A percentile compares a stretch with the other conserved stretches of the same genome.
These are phyloP conservation scores for Ceratopteris richardii DNA, from an alignment of 75 land plant species.

Conservation along the genomic window DNA sequence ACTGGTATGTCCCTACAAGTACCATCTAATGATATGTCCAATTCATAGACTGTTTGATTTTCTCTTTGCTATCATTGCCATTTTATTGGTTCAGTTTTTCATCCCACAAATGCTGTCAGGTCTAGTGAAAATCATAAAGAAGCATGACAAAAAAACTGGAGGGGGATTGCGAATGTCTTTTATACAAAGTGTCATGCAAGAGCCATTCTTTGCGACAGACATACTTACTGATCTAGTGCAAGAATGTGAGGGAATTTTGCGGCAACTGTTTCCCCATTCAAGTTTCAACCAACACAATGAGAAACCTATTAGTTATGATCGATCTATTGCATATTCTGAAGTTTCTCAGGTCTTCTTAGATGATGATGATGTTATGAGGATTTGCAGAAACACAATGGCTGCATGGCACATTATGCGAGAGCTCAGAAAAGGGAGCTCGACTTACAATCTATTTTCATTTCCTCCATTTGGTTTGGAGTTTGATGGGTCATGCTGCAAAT, in stretches of 20 bases:
- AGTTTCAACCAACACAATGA: slow-evolving; percentile 8
- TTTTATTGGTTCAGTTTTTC: slow-evolving; percentile 7
- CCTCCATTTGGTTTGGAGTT: slow-evolving; percentile 29
- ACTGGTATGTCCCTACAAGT: slow-evolving; percentile 74
- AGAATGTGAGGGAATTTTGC: slow-evolving; percentile 69
- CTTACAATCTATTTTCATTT: slow-evolving; percentile 54
- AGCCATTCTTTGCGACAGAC: slow-evolving; percentile 79
- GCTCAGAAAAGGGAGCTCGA: slow-evolving; percentile 62
- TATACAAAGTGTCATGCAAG: slow-evolving; percentile 56
- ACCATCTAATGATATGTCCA: too few relatives aligned
- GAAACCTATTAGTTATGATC: neutral
- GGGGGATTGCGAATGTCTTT: slow-evolving; percentile 61
- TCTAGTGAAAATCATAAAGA: slow-evolving; percentile 72
- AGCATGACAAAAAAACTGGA: slow-evolving; percentile 81
- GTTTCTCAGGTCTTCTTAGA: slow-evolving; percentile 5
- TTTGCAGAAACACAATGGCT: slow-evolving; percentile 55
- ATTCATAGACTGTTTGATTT: too few relatives aligned
- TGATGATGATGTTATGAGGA: slow-evolving; percentile 34
- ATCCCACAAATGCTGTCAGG: slow-evolving; percentile 46
- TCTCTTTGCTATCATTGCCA: neutral
- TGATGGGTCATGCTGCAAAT: slow-evolving; percentile 13
- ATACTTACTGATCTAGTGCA: slow-evolving; percentile 55
- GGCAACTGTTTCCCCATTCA: slow-evolving; percentile 50
- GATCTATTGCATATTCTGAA: neutral
- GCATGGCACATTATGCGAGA: slow-evolving; percentile 61